These are phyloP conservation scores for Podila epicladia DNA, from an alignment of 192 early-diverging fungal species.

Conservation along the genomic window DNA sequence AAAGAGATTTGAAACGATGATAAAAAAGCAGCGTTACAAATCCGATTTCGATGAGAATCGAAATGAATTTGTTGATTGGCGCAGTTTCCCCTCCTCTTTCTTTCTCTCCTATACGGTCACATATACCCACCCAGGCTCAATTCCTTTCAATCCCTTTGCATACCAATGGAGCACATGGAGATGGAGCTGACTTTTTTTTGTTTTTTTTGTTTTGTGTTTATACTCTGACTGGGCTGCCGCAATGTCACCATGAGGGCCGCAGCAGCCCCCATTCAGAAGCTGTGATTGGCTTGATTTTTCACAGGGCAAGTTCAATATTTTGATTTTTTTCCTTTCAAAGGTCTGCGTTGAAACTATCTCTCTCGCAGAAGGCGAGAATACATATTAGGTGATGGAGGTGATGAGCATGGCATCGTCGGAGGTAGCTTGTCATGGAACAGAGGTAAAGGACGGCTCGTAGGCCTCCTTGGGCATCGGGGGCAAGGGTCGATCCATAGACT, in stretches of 20 bases:
- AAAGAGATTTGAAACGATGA: not conserved
- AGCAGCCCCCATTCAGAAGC: not conserved
- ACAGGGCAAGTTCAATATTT: too few species aligned
- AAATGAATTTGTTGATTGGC: too few species aligned
- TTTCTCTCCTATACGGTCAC: not conserved
- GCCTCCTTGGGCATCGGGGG: constrained; percentile 51
- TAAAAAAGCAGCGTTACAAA: too few species aligned
- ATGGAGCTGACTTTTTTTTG: not conserved
- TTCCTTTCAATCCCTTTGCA: not conserved
- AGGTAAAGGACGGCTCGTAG: constrained; percentile 47
- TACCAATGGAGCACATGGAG: constrained; percentile 2
- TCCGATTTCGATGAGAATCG: too few species aligned
- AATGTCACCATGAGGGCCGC: not conserved
- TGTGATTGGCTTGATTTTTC: too few species aligned
- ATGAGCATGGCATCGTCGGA: not conserved
- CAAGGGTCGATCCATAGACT: constrained; percentile 41
- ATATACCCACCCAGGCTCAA: too few species aligned
- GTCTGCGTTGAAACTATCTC: too few species aligned
- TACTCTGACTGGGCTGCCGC: not conserved
- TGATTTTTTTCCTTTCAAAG: too few species aligned
- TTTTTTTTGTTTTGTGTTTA: not conserved
- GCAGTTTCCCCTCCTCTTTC: not conserved
- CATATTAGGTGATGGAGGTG: not conserved
- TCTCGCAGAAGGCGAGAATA: too few species aligned
- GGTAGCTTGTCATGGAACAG: constrained; percentile 19